Percentiles rank a stretch among this genome's conserved stretches.
These are phyloP conservation scores for Lotmaria passim DNA, from an alignment of 208 protist species.

Conservation along the genomic window DNA sequence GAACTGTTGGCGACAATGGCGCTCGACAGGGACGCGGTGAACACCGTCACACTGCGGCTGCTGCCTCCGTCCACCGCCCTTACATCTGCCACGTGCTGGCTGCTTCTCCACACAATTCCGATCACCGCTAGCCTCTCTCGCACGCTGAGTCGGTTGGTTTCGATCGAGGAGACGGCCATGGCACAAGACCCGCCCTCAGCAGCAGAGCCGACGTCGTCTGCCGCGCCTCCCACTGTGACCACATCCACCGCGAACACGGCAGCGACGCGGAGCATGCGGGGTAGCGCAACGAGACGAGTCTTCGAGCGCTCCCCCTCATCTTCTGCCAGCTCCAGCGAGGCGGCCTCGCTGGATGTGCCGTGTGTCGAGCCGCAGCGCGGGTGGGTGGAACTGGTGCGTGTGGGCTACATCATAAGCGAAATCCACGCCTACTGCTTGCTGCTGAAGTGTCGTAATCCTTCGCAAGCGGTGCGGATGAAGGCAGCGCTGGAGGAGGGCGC, in stretches of 20 bases:
- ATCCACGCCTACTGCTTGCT: constrained; percentile 73
- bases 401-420: constrained; percentile 69
- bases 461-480: constrained; percentile 43
- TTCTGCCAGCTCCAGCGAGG: neutral
- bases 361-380: neutral
- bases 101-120: constrained; percentile 70
- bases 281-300: neutral
- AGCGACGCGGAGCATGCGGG: neutral
- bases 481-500: constrained; percentile 39
- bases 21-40: constrained; percentile 56
- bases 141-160: constrained; percentile 50
- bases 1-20: constrained; percentile 48
- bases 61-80: constrained; percentile 29
- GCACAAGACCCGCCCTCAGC: neutral
- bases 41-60: constrained; percentile 50
- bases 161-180: constrained; percentile 16
- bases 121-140: constrained; percentile 57
- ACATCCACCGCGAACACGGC: no score
- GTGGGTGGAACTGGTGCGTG: constrained; percentile 47
- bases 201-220: neutral
- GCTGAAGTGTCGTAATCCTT: constrained; percentile 42
- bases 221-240: no score
- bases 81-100: constrained; percentile 43
- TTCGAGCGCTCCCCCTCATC: neutral
- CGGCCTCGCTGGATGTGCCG: neutral